Conservation (phyloP, 2,329 filamentous ascomycete species). For the Neurospora sp. region DNA sequence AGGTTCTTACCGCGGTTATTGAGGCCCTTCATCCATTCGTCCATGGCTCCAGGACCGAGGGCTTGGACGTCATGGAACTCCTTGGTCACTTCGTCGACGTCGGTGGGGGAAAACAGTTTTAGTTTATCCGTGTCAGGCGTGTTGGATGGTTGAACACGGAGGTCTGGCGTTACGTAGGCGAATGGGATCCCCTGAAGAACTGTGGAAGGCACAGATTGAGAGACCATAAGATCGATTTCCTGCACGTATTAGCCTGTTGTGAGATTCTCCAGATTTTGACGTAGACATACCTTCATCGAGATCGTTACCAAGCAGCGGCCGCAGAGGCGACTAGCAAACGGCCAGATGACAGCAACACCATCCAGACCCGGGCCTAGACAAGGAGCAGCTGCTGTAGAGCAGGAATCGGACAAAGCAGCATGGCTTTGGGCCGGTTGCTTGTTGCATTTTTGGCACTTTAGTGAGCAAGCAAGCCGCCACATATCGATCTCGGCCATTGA, state of each 20-base stretch:
- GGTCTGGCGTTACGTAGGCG: constrained; percentile 51
- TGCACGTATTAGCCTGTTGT: constrained; percentile 27
- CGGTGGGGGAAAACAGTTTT: constrained; percentile 56
- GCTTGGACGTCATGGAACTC: constrained; percentile 55
- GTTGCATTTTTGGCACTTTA: constrained; percentile 59
- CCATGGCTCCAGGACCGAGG: constrained; percentile 58
- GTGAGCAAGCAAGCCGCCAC: constrained; percentile 60
- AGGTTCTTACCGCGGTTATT: constrained; percentile 50
- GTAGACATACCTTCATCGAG: constrained; percentile 51
- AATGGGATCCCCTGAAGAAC: constrained; percentile 62
- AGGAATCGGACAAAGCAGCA: constrained; percentile 9
- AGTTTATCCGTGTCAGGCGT: constrained; percentile 42
- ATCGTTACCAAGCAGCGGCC: constrained; percentile 51
- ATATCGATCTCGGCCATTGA: constrained; percentile 62
- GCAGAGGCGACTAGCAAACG: constrained; percentile 59
- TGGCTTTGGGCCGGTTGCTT: constrained; percentile 21
- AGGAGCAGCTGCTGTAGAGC: constrained; percentile 24
- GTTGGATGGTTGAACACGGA: constrained; percentile 49
- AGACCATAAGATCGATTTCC: constrained; percentile 63
- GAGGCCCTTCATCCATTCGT: constrained; percentile 75
- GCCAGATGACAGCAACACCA: constrained; percentile 58
- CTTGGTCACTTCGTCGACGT: constrained; percentile 51
- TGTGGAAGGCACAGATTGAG: constrained; percentile 46
- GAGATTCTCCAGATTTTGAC: background rate
- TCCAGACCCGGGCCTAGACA: constrained; percentile 52